Evolutionary conservation across 2,329 filamentous ascomycete species (phyloP).

Genomic region (Fusarium devonianum): DNA sequence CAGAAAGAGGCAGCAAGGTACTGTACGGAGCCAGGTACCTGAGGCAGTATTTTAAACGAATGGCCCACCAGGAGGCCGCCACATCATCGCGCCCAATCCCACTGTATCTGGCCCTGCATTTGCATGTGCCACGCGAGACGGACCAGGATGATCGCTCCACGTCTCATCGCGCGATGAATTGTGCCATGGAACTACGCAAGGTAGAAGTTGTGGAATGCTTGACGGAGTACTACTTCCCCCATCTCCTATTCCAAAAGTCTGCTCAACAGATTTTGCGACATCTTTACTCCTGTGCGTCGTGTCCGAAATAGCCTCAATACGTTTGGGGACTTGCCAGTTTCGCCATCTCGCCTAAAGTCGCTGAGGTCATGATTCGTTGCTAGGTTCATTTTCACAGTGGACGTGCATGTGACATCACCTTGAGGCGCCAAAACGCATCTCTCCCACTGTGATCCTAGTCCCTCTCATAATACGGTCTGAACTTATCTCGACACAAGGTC

Average conservation of each 20-base stretch:
- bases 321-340: conserved; percentile 2
- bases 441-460: conserved; percentile 15
- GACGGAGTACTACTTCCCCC: neutral
- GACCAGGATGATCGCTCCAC: conserved; percentile 4
- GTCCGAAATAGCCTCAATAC: conserved; percentile 6
- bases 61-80: conserved; percentile 11
- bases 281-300: neutral
- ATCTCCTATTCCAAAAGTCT: neutral
- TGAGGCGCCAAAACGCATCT: conserved; percentile 14
- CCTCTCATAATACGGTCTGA: conserved; percentile 11
- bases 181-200: no score
- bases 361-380: conserved; percentile 35
- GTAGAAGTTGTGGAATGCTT: conserved; percentile 7
- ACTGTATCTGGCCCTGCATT: conserved; percentile 21
- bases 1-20: no score
- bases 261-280: neutral
- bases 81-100: conserved; percentile 28
- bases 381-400: conserved; percentile 2
- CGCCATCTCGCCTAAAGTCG: conserved; percentile 23
- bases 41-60: conserved; percentile 12
- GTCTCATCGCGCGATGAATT: conserved; percentile 11
- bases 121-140: conserved; percentile 25
- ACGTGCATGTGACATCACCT: conserved; percentile 43
- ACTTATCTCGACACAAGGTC: conserved; percentile 2
- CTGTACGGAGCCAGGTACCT: no score